Base-by-base conservation (phyloP, 2,329 filamentous ascomycete genomes). In the Dactylellina cionopaga region DNA sequence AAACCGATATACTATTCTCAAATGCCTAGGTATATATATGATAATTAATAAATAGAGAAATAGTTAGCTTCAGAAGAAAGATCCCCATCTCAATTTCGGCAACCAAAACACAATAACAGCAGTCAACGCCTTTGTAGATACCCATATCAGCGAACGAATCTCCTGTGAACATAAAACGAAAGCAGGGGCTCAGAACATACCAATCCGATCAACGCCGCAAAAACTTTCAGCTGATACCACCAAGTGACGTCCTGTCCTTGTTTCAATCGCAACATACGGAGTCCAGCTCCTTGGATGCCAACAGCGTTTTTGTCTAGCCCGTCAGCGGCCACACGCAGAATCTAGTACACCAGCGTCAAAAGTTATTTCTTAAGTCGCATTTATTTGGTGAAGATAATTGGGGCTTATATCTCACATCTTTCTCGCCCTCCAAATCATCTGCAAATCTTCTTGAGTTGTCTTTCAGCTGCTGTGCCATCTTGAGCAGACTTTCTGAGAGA, bases 381-480 rank as follows among this genome's bases (percentile, higher is more conserved):
- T 19, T 13, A 11, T 5, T 15, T 39, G 17, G 5, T 9, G 2
- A 24, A 29, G 43, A 31, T 6, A 7, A 2, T 2, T 3, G 31
- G 22, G 2, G 17, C 6, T 13, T n/a, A 35, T 5, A 29, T n/a
- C 63, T 52, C 33, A 94, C 83, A 31, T 89, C 87, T 79, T 92
- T 91, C 76, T 90, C 87, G 66, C 84, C 81, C 73, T 92, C 91
- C 11, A 97, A 84, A 0, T 89, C 87, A 4, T 84, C 82, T 19
- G 89, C 85, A 81, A 96, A 95, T 2, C 86, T 84, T 59, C 89
- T 82, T 2, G 92, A 91, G 35, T 89, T 91, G 49, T 86, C 82
- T 79, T 96, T 96, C 37, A 97, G 85, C 51, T 90, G 86, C 19
- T 86, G 83, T 0, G 94, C 93, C 82, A 97, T 90, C 44, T 86